These are phyloP conservation scores for Vicia villosa DNA, from an alignment of 306 rosid species.

Conservation along the genomic window DNA sequence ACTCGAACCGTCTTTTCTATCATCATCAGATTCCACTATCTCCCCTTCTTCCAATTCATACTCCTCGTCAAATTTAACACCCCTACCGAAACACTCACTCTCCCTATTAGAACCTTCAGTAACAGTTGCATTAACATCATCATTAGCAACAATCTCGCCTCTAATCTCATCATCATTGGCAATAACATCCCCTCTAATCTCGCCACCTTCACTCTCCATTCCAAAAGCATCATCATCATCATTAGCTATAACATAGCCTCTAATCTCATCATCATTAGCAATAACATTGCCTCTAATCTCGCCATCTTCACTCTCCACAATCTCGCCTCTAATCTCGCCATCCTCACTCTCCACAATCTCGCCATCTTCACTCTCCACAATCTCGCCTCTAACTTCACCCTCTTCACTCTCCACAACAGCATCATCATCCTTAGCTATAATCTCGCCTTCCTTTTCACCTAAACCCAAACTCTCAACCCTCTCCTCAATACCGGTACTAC, in stretches of 20 bases:
- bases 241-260: background rate
- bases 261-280: background rate
- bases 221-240: background rate
- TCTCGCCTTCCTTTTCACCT: background rate
- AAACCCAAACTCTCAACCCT: slow-evolving; percentile 44
- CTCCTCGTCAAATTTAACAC: background rate
- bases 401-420: background rate
- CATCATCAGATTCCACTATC: slow-evolving; percentile 45
- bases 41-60: slow-evolving; percentile 73
- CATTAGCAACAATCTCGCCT: background rate
- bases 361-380: background rate
- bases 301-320: background rate
- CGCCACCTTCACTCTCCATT: background rate
- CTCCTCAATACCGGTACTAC: slow-evolving; percentile 36
- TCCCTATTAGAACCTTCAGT: slow-evolving; percentile 39
- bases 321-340: background rate
- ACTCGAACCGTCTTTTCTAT: background rate
- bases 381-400: background rate
- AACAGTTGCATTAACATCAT: background rate
- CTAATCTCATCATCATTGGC: background rate
- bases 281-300: slow-evolving; percentile 4
- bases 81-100: slow-evolving; percentile 31
- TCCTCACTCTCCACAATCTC: background rate
- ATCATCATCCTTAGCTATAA: background rate
- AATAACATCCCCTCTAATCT: background rate